Conservation (phyloP, 495 filamentous ascomycete species). For the Hamigera avellanea region DNA sequence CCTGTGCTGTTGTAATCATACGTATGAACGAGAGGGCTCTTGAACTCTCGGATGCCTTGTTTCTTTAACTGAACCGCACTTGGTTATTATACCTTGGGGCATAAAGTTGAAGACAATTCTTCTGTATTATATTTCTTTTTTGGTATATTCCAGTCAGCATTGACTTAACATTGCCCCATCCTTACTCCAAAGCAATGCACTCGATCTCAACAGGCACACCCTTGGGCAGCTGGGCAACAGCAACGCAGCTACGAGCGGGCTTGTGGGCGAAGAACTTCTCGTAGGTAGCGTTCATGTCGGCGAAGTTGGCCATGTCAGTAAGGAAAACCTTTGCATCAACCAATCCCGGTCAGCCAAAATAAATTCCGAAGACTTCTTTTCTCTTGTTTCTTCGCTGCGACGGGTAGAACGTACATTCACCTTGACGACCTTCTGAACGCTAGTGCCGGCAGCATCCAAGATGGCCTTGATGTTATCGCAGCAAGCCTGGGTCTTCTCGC, state of each 20-base stretch:
- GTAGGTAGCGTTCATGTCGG: conserved; percentile 79
- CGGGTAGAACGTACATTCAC: conserved; percentile 31
- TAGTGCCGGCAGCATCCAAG: conserved; percentile 64
- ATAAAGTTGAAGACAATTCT: too few species aligned
- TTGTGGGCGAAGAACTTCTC: conserved; percentile 79
- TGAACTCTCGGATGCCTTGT: too few species aligned
- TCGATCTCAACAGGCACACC: conserved; percentile 89
- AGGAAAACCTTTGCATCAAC: conserved; percentile 67
- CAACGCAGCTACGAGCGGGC: conserved; percentile 88
- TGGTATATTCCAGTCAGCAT: not conserved
- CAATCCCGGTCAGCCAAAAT: too few species aligned
- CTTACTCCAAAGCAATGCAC: conserved; percentile 49
- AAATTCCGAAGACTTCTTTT: not conserved
- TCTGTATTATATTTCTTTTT: too few species aligned
- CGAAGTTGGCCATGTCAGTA: conserved; percentile 76
- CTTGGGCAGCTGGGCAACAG: conserved; percentile 82
- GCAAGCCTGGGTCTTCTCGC: conserved; percentile 62
- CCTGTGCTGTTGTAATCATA: too few species aligned
- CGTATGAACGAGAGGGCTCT: too few species aligned
- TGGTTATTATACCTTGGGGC: too few species aligned
- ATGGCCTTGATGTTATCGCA: conserved; percentile 70
- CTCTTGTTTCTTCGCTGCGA: not conserved
- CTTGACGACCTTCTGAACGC: conserved; percentile 66
- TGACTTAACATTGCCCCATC: too few species aligned
- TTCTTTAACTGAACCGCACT: too few species aligned